A percentile compares a stretch with the other conserved stretches of the same genome.
phyloP scores from a whole-genome alignment of 176 grass and related monocot species.

The Cenchrus fungigraminus region DNA sequence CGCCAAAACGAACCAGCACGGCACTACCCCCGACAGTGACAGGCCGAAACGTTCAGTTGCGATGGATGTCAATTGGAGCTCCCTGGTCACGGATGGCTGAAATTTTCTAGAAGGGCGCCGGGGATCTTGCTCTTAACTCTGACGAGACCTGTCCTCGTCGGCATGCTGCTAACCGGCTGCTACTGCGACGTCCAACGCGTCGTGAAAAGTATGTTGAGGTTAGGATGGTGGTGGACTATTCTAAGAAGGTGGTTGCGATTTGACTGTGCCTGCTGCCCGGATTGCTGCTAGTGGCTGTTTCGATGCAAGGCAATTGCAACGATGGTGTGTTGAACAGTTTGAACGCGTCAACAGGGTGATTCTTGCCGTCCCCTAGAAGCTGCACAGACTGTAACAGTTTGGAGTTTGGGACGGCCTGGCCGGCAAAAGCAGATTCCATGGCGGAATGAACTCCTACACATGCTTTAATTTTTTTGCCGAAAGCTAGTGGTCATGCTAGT shows the following conservation, averaged over 20 bases:
- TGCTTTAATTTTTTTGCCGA: not conserved
- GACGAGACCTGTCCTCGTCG: constrained; percentile 17
- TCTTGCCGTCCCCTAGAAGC: not conserved
- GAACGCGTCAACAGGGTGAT: not conserved
- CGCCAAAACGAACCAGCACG: constrained; percentile 22
- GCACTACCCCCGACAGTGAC: constrained; percentile 6
- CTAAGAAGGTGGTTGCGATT: constrained; percentile 4
- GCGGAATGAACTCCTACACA: not conserved
- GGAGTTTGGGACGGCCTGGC: constrained; percentile 4
- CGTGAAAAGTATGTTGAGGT: constrained; percentile 8
- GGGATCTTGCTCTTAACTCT: not conserved
- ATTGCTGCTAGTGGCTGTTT: not conserved
- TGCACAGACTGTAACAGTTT: not conserved
- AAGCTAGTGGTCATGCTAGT: not conserved
- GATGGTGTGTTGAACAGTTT: not conserved
- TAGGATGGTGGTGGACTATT: constrained; percentile 5
- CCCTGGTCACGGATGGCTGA: constrained; percentile 34
- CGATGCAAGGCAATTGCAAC: not conserved
- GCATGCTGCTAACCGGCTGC: not conserved
- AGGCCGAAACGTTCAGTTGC: not conserved
- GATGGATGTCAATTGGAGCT: constrained; percentile 25
- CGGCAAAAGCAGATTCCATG: constrained; percentile 43
- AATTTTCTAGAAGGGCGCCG: constrained; percentile 30
- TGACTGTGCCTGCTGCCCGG: not conserved
- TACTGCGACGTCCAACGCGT: not conserved